These are phyloP conservation scores for Pythium aristosporum DNA, from an alignment of 352 stramenopile genomes.

Conservation along the genomic window DNA sequence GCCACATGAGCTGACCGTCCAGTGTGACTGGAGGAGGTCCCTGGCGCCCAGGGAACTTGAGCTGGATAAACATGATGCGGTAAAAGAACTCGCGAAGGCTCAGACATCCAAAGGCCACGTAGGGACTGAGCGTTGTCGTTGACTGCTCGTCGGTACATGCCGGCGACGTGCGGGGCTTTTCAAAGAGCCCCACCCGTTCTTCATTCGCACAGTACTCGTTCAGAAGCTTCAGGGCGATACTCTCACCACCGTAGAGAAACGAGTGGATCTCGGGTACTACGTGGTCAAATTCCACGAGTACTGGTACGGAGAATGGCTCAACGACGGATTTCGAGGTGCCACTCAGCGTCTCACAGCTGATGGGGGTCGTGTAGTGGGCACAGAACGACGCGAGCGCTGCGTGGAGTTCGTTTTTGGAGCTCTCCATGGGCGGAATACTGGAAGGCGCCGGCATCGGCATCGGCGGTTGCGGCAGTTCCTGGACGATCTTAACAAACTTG, in stretches of 20 bases:
- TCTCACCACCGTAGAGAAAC: conserved; percentile 61
- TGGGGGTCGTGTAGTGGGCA: conserved; percentile 31
- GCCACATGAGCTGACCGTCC: conserved; percentile 94
- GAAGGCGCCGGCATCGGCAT: conserved; percentile 40
- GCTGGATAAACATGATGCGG: conserved; percentile 82
- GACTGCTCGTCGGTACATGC: conserved; percentile 78
- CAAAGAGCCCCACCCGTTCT: conserved; percentile 88
- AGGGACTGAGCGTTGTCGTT: conserved; percentile 94
- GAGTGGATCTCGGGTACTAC: conserved; percentile 33
- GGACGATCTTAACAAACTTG: conserved; percentile 51
- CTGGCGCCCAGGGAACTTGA: conserved; percentile 85
- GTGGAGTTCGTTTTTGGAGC: conserved; percentile 30
- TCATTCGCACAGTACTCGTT: conserved; percentile 60
- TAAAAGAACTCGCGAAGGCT: conserved; percentile 76
- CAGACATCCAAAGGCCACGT: conserved; percentile 91
- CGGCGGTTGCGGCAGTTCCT: conserved; percentile 50
- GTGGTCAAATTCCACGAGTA: conserved; percentile 43
- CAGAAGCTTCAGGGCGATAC: conserved; percentile 43
- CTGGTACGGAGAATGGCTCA: conserved; percentile 41
- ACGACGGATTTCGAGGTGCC: conserved; percentile 10
- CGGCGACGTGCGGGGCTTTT: conserved; percentile 95
- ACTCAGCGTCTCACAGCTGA: conserved; percentile 25
- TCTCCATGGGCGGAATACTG: conserved; percentile 24
- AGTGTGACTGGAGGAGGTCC: conserved; percentile 86
- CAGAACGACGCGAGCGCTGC: conserved; percentile 19